phyloP scores from a whole-genome alignment of 208 protist genomes.

The Leishmania tropica region DNA sequence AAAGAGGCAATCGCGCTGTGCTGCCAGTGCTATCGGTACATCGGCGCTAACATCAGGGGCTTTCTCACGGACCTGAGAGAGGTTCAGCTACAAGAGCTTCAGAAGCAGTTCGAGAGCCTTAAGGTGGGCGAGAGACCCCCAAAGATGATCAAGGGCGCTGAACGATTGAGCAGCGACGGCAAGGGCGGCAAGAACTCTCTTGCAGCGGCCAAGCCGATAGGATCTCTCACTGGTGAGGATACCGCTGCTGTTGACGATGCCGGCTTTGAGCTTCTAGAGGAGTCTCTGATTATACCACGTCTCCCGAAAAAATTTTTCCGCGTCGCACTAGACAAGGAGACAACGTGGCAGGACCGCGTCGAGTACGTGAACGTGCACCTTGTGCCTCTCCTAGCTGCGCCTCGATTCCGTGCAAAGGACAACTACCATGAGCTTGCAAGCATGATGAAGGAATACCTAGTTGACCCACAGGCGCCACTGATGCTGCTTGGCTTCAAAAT shows the following conservation, averaged over 20 bases:
- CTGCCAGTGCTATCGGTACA: constrained; percentile 87
- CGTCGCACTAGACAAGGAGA: constrained; percentile 69
- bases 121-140: constrained; percentile 37
- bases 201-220: constrained; percentile 21
- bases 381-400: constrained; percentile 60
- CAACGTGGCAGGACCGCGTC: constrained; percentile 77
- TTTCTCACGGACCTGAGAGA: constrained; percentile 83
- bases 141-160: constrained; percentile 33
- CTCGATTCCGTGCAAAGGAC: constrained; percentile 69
- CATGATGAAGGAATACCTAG: constrained; percentile 70
- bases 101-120: constrained; percentile 67
- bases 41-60: constrained; percentile 69
- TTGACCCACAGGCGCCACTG: constrained; percentile 84
- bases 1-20: constrained; percentile 73
- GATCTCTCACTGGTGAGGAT: constrained; percentile 20
- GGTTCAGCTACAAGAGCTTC: constrained; percentile 84
- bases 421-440: constrained; percentile 86
- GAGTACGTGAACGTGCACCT: constrained; percentile 67
- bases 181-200: neutral
- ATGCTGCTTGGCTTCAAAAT: constrained; percentile 88
- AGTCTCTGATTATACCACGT: constrained; percentile 57
- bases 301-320: constrained; percentile 82
- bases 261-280: constrained; percentile 58
- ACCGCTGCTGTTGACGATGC: constrained; percentile 40
- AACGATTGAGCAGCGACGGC: neutral